Base-by-base conservation (phyloP, 139 green algal genomes). In the Picochlorum sp. region DNA sequence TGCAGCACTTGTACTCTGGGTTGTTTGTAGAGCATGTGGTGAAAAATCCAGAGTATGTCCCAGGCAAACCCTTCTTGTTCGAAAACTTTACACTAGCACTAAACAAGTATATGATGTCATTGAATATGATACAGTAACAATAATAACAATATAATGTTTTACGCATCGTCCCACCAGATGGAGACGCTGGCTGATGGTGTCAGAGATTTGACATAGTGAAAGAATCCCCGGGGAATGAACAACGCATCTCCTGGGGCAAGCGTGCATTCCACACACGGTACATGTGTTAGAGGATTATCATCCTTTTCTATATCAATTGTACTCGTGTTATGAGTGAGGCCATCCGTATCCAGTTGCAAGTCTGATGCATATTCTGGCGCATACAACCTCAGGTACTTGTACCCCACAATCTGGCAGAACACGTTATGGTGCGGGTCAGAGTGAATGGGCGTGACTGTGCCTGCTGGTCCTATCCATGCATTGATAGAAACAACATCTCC, bases 381-480 rank as follows among this genome's bases (percentile, higher is more conserved):
- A 74, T 96, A 97, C 49, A 97, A 69, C 6, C 92, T 82, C 14
- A 97, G 77, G 68, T 97, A 97, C 82, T 97, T 97, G 63, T 58
- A 54, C 4, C 91, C 91, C 9, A 95, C 85, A 41, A 90, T 87
- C 74, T 90, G 79, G 8, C 78, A 81, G 31, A 97, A 78, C 41
- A 97, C 72, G 80, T 97, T 97, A 62, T 95, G 80, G 60, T 88
- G 71, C 0, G 90, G 88, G 75, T 97, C 91, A 10, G 81, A 78
- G 76, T 97, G 91, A 66, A 95, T 63, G 0, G 90, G 91, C 2
- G 89, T 96, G 49, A 84, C 80, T 23, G 91, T 97, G 20, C 81
- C 88, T 2, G 79, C 63, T 3, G 91, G 90, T 2, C 91, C 91
- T 45, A 96, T 83, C 91, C 91, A 97, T 1, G 89, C 91, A 69